phyloP scores from a whole-genome alignment of 2,329 filamentous ascomycete species.

The Neonectria sp. region DNA sequence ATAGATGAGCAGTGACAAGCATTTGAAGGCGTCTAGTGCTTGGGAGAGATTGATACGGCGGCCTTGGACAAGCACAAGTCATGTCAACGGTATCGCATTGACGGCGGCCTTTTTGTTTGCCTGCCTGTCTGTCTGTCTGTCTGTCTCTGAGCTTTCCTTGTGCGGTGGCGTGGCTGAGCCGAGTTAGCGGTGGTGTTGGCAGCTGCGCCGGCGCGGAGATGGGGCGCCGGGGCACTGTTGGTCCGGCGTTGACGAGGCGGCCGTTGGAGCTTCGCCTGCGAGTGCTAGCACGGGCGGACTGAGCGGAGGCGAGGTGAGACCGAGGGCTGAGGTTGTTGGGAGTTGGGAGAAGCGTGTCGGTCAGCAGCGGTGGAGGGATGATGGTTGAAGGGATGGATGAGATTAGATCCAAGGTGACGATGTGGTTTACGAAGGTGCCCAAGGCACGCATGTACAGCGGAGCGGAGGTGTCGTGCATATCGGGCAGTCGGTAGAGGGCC shows the following conservation, averaged over 20 bases:
- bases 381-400: conserved; percentile 5
- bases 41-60: conserved; percentile 11
- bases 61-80: neutral
- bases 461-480: conserved; percentile 1
- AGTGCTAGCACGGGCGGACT: conserved; percentile 6
- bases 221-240: neutral
- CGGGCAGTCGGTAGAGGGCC: neutral
- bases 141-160: neutral
- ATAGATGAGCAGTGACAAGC: conserved; percentile 7
- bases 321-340: neutral
- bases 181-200: neutral
- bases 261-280: neutral
- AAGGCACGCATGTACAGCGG: neutral
- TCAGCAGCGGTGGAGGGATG: conserved; percentile 7
- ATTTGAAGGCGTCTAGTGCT: neutral
- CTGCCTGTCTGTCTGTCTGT: neutral
- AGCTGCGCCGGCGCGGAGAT: neutral
- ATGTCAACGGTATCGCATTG: conserved; percentile 12
- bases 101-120: conserved; percentile 7
- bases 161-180: neutral
- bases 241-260: neutral
- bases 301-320: conserved; percentile 17
- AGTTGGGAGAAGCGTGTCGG: conserved; percentile 1
- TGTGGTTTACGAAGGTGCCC: too few species aligned
- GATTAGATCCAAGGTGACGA: neutral